Evolutionary conservation across 1,284 basidiomycete genomes (phyloP), one percentile per base, ranked within the genome.

Genomic region (Cutaneotrichosporon dermatis): DNA sequence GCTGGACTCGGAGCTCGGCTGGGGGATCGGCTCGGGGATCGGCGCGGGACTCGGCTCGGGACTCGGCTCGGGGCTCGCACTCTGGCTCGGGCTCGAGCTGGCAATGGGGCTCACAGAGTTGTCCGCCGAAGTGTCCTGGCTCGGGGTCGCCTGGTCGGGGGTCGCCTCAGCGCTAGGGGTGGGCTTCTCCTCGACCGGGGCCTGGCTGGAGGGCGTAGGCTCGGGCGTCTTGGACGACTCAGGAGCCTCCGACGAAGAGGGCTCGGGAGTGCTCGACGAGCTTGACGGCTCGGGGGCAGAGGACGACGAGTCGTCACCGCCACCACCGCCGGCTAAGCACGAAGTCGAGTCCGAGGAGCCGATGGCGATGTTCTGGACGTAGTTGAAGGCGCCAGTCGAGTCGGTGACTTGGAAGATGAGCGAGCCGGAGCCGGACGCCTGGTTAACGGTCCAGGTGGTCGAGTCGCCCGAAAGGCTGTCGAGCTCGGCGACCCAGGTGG

Each of bases 401-500:
- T 76, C 76, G 12, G 67, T 73, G 7, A 78, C 62, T 58, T 72
- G 66, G 66, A 78, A 78, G 60, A 73, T 70, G 57, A 78, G 59
- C 10, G 52, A 16, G 51, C 64, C 63, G 5, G 63, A 63, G 11
- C 69, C 72, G 1, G 65, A 51, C 6, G 71, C 42, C 51, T 70
- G 61, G 48, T 61, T 66, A 57, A 78, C 74, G 8, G 56, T 65
- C 74, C 74, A 76, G 11, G 59, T 51, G 25, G 64, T 62, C 36
- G 64, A 66, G 35, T 36, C 44, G 49, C 62, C 65, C n/a, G 60
- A 57, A 48, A 57, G 33, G 43, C 50, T 55, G 12, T 16, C 13
- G 45, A 74, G 42, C 33, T 58, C 62, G 37, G 64, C 61, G 54
- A 66, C 54, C 43, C 68, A 58, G 5, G 54, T 50, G 5, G 62